Percentiles rank a stretch among this genome's conserved stretches.
phyloP scores from a whole-genome alignment of 75 land plant species.

The Pinus albicaulis region DNA sequence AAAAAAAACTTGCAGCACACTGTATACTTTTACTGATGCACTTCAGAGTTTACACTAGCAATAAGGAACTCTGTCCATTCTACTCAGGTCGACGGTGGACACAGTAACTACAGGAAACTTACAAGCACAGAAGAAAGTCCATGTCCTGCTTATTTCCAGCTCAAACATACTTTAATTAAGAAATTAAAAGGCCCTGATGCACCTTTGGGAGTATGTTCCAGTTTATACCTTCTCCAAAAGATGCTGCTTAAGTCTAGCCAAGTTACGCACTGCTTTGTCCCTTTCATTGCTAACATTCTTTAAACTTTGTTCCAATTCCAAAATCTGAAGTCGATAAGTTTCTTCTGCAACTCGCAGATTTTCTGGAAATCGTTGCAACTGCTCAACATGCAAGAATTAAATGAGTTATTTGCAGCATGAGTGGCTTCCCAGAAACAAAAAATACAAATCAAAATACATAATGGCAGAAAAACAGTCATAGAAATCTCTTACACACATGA shows the following conservation, averaged over 20 bases:
- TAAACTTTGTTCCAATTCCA: constrained; percentile 44
- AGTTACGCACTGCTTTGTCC: constrained; percentile 81
- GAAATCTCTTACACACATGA: not conserved
- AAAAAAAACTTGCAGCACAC: not conserved
- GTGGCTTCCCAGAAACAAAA: not conserved
- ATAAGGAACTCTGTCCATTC: not conserved
- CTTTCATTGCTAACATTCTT: constrained; percentile 55
- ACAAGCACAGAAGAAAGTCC: not conserved
- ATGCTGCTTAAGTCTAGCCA: constrained; percentile 86
- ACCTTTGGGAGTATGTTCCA: not conserved
- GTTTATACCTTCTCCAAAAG: constrained; percentile 78
- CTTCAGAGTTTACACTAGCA: not conserved
- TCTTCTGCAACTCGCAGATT: not conserved
- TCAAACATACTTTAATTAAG: not conserved
- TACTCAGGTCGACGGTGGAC: not conserved
- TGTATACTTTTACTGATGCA: not conserved
- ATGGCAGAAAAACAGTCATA: not conserved
- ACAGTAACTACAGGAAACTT: not conserved
- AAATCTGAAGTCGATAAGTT: constrained; percentile 17
- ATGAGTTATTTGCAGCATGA: not conserved
- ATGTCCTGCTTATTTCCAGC: not conserved
- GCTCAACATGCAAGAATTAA: not conserved
- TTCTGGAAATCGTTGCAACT: not conserved
- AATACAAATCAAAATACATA: not conserved
- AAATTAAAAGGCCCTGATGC: not conserved